These are phyloP conservation scores for Lasiosphaeria hispida DNA, from an alignment of 495 filamentous ascomycete species.

Conservation along the genomic window DNA sequence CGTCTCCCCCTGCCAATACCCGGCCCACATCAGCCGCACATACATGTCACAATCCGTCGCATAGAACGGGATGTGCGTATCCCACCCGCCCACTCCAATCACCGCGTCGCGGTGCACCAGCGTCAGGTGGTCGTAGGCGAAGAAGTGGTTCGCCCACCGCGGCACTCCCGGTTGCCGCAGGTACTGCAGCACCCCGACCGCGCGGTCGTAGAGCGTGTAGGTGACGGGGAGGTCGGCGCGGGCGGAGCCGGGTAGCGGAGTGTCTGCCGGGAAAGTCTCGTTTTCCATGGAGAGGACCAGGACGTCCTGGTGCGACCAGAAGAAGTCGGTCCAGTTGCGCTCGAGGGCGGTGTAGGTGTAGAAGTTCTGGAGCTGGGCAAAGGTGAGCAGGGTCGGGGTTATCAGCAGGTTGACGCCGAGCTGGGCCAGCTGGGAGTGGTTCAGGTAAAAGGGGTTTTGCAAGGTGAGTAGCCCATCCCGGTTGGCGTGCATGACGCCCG, in stretches of 20 bases:
- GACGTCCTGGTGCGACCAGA: slow-evolving; percentile 62
- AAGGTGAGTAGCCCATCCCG: slow-evolving; percentile 43
- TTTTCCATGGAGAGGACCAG: slow-evolving; percentile 49
- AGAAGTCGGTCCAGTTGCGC: slow-evolving; percentile 52
- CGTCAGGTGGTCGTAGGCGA: slow-evolving; percentile 56
- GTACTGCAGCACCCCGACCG: slow-evolving; percentile 41
- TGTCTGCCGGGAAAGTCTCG: slow-evolving; percentile 26
- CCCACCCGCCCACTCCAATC: slow-evolving; percentile 56
- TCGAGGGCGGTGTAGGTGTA: slow-evolving; percentile 45
- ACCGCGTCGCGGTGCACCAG: slow-evolving; percentile 54
- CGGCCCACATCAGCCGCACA: slow-evolving; percentile 52
- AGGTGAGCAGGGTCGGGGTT: slow-evolving; percentile 59
- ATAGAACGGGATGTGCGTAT: slow-evolving; percentile 60
- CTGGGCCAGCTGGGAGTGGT: slow-evolving; percentile 50
- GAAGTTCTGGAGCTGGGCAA: slow-evolving; percentile 63
- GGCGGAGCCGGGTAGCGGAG: slow-evolving; percentile 8
- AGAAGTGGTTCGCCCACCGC: slow-evolving; percentile 55
- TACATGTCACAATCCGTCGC: slow-evolving; percentile 49
- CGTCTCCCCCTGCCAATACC: slow-evolving; percentile 46
- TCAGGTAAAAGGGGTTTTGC: slow-evolving; percentile 62
- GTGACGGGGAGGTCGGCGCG: neutral
- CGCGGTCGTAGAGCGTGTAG: slow-evolving; percentile 49
- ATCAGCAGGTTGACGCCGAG: slow-evolving; percentile 55
- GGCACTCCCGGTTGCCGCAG: slow-evolving; percentile 23
- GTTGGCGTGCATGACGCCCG: slow-evolving; percentile 57